Conservation (phyloP, 768 basidiomycete genomes). For the Lactarius hatsudake region DNA sequence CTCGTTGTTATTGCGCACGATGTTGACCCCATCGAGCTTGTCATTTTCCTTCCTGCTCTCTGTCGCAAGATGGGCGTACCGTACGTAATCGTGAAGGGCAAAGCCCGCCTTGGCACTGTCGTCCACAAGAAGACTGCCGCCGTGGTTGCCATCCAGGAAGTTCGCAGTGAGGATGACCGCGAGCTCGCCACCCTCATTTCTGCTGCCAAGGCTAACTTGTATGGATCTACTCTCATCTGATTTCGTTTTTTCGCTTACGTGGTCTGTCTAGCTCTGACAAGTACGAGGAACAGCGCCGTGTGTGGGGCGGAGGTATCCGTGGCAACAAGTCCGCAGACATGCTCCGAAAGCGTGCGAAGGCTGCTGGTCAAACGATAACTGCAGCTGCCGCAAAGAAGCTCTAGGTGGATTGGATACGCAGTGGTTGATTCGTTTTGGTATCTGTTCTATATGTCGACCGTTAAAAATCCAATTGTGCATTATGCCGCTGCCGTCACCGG, state of each 20-base stretch:
- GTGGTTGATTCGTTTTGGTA: not conserved
- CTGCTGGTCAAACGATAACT: constrained; percentile 64
- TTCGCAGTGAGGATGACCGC: constrained; percentile 89
- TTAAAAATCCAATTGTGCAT: not conserved
- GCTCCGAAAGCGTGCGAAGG: constrained; percentile 93
- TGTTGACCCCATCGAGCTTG: constrained; percentile 98
- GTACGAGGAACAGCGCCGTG: constrained; percentile 86
- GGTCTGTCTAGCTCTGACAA: constrained; percentile 66
- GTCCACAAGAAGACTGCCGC: constrained; percentile 99
- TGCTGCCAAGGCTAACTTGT: constrained; percentile 98
- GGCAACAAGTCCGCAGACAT: constrained; percentile 93
- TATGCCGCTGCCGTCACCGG: not conserved
- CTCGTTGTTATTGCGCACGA: constrained; percentile 97
- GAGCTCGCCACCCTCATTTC: constrained; percentile 90
- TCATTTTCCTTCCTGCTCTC: constrained; percentile 95
- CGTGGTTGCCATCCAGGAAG: constrained; percentile 88
- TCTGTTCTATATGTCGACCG: not conserved
- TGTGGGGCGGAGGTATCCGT: constrained; percentile 96
- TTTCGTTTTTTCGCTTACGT: constrained; percentile 1
- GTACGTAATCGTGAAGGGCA: constrained; percentile 97
- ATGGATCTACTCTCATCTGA: constrained; percentile 33
- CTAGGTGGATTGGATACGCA: constrained; percentile 35
- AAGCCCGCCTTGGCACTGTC: constrained; percentile 96
- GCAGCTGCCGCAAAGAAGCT: constrained; percentile 63
- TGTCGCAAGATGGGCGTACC: constrained; percentile 99